These are phyloP conservation scores for Flaveria robusta DNA, from an alignment of 129 eudicot genomes.

Conservation along the genomic window DNA sequence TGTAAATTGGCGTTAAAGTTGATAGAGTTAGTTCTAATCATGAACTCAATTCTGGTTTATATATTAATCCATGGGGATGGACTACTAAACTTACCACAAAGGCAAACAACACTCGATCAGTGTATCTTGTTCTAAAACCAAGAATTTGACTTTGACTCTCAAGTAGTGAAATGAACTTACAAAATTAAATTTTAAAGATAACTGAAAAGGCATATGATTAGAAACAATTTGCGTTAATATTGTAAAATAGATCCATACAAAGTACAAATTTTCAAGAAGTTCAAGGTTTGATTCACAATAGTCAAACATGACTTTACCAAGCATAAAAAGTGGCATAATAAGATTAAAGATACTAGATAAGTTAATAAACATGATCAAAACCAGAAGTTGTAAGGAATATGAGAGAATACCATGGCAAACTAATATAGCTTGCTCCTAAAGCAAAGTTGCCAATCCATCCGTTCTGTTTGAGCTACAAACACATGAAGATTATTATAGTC, in stretches of 20 bases:
- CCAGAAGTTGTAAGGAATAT: conserved; percentile 2
- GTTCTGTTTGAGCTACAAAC: conserved; percentile 90
- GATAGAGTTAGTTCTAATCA: neutral
- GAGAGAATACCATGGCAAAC: conserved; percentile 82
- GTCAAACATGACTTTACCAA: conserved; percentile 13
- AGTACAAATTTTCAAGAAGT: conserved; percentile 7
- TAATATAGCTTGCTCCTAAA: conserved; percentile 88
- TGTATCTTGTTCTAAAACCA: conserved; percentile 10
- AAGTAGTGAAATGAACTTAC: neutral
- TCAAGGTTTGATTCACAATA: conserved; percentile 16
- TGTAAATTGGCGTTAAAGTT: conserved; percentile 9
- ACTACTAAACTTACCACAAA: conserved; percentile 3
- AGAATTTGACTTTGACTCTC: neutral
- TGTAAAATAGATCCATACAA: conserved; percentile 4
- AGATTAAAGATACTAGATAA: neutral
- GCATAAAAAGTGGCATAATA: neutral
- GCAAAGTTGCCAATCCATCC: conserved; percentile 99
- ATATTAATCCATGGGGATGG: conserved; percentile 1
- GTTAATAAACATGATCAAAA: conserved; percentile 11
- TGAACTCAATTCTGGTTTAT: neutral
- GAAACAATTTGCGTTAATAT: neutral
- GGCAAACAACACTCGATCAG: neutral
- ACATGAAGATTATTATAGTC: conserved; percentile 3
- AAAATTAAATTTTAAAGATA: neutral
- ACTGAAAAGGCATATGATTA: neutral